Conservation (phyloP, 352 stramenopile species). For the Globisporangium iwayamae region DNA sequence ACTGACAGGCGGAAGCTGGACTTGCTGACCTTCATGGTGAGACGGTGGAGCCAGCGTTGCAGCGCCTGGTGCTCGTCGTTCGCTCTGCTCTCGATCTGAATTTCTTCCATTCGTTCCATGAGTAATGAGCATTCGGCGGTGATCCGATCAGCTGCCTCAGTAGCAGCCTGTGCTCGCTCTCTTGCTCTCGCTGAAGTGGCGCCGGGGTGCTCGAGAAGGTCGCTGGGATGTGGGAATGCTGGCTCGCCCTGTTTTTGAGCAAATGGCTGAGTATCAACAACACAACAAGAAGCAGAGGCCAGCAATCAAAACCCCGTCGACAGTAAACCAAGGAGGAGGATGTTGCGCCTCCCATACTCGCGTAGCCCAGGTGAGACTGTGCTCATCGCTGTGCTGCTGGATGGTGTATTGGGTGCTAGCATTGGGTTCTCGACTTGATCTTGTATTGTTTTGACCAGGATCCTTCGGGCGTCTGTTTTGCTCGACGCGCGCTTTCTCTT, state of each 20-base stretch:
- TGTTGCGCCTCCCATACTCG: not conserved
- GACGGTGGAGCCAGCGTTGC: not conserved
- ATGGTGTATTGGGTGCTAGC: no score
- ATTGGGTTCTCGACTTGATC: not conserved
- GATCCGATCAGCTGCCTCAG: no score
- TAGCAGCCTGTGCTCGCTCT: not conserved
- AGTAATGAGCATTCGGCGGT: not conserved
- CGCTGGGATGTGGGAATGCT: not conserved
- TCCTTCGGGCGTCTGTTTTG: not conserved
- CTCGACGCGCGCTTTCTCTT: not conserved
- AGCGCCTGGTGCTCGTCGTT: not conserved
- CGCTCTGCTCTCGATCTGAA: not conserved
- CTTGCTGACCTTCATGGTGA: not conserved
- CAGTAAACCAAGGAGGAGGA: not conserved
- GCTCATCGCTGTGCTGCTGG: not conserved
- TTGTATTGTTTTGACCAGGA: not conserved
- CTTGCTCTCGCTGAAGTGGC: not conserved
- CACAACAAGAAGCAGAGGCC: not conserved
- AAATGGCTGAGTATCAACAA: not conserved
- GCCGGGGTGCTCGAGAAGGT: not conserved
- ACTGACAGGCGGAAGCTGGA: not conserved
- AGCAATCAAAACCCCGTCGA: not conserved
- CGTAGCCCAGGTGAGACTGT: not conserved
- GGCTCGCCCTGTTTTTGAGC: not conserved
- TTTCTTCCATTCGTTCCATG: not conserved